Percentiles rank a stretch among this genome's conserved stretches.
Conservation (phyloP, 495 filamentous ascomycete genomes). For the Penicillium taxi region DNA sequence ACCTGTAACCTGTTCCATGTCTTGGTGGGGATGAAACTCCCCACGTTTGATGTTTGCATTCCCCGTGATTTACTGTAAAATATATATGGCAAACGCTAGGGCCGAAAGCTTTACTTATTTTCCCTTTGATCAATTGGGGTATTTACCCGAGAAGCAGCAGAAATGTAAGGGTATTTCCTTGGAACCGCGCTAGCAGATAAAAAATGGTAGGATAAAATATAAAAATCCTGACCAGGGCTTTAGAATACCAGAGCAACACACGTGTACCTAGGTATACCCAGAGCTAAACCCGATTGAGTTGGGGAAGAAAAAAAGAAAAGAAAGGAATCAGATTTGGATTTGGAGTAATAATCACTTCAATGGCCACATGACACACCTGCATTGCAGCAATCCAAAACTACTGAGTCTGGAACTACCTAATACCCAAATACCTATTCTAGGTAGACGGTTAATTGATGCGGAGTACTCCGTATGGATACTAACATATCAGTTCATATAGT, state of each 20-base stretch:
- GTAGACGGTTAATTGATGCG: too few species aligned
- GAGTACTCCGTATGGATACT: too few species aligned
- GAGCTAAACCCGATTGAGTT: constrained; percentile 1
- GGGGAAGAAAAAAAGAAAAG: neutral
- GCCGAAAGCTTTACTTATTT: constrained; percentile 18
- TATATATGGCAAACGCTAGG: constrained; percentile 26
- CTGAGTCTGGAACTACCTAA: too few species aligned
- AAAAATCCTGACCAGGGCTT: neutral
- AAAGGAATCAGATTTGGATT: neutral
- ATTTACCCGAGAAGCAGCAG: neutral
- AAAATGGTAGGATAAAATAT: too few species aligned
- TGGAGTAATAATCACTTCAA: neutral
- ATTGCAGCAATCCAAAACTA: too few species aligned
- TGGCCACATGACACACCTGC: neutral
- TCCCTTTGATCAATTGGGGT: constrained; percentile 16
- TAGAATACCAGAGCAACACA: neutral
- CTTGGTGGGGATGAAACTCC: constrained; percentile 5
- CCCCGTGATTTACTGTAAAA: constrained; percentile 31
- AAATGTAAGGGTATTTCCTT: neutral
- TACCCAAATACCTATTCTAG: too few species aligned
- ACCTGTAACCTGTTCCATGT: constrained; percentile 2
- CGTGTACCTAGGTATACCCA: neutral
- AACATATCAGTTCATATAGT: too few species aligned
- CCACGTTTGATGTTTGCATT: constrained; percentile 25
- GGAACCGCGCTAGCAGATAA: constrained; percentile 4